Percentiles rank a stretch among this genome's conserved stretches.
Conservation (phyloP, 208 protist species). For the Wallacemonas sp. region DNA sequence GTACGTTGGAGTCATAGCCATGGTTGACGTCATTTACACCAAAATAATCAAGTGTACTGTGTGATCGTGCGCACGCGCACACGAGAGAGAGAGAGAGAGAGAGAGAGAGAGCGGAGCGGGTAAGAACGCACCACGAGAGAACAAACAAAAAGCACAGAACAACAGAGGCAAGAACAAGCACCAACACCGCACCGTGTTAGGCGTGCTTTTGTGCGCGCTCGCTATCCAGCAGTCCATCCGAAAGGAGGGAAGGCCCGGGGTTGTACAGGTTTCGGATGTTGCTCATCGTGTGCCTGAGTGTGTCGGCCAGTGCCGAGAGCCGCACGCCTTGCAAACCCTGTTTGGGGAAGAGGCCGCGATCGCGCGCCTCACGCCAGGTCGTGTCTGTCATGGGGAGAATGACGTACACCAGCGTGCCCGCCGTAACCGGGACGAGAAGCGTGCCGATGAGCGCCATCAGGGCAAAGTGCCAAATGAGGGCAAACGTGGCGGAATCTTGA, state of each 20-base stretch:
- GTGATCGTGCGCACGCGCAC: too few species aligned
- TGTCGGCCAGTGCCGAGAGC: neutral
- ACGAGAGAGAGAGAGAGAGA: too few species aligned
- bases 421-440: constrained; percentile 23
- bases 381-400: constrained; percentile 31
- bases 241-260: neutral
- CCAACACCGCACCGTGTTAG: too few species aligned
- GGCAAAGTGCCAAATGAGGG: constrained; percentile 20
- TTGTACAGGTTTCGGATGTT: neutral
- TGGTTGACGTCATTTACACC: too few species aligned
- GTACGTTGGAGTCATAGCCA: too few species aligned
- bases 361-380: constrained; percentile 33
- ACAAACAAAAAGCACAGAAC: too few species aligned
- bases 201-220: neutral
- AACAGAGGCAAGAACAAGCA: too few species aligned
- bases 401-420: constrained; percentile 31
- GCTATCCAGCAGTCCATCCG: neutral
- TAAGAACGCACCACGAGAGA: too few species aligned
- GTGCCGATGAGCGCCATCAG: constrained; percentile 29
- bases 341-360: constrained; percentile 14
- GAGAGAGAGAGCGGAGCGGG: too few species aligned
- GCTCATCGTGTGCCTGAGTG: neutral
- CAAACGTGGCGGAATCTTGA: constrained; percentile 22
- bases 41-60: too few species aligned
- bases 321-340: neutral